Evolutionary conservation across 2,329 filamentous ascomycete species (phyloP).

Genomic region (Diaporthe sp.): DNA sequence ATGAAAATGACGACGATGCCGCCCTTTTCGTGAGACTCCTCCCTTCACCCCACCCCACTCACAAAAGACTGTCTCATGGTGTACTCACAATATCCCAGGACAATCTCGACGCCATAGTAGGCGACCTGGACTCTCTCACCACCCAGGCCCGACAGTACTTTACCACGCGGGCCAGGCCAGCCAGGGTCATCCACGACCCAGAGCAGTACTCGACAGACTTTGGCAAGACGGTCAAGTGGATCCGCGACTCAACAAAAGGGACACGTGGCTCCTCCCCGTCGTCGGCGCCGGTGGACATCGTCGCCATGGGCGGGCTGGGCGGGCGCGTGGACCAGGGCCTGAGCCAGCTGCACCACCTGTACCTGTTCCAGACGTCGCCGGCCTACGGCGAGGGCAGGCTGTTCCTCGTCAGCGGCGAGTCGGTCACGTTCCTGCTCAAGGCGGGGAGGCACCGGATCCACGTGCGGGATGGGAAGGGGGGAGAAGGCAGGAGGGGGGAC

Average conservation of each 20-base stretch:
- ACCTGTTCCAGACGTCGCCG: conserved; percentile 66
- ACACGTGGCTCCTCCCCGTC: background rate
- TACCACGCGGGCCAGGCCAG: conserved; percentile 54
- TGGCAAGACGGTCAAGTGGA: conserved; percentile 78
- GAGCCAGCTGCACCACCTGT: conserved; percentile 88
- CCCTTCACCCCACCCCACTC: background rate
- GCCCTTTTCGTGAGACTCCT: conserved; percentile 48
- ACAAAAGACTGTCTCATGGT: background rate
- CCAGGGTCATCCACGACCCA: conserved; percentile 74
- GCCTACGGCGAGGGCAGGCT: conserved; percentile 66
- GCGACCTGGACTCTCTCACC: conserved; percentile 88
- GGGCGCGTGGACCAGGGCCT: conserved; percentile 94
- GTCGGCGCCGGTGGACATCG: conserved; percentile 63
- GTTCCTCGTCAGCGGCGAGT: conserved; percentile 84
- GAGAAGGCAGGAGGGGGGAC: conserved; percentile 49
- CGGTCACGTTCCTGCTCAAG: conserved; percentile 84
- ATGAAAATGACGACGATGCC: conserved; percentile 32
- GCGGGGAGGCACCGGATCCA: conserved; percentile 74
- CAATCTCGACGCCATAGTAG: conserved; percentile 79
- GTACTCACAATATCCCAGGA: conserved; percentile 48
- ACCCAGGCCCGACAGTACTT: conserved; percentile 75
- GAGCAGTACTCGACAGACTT: conserved; percentile 95
- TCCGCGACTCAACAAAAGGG: conserved; percentile 49
- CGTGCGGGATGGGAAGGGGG: conserved; percentile 56
- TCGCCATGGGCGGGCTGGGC: conserved; percentile 85